These are phyloP conservation scores for Sesbania bispinosa DNA, from an alignment of 306 rosid genomes.

Conservation along the genomic window DNA sequence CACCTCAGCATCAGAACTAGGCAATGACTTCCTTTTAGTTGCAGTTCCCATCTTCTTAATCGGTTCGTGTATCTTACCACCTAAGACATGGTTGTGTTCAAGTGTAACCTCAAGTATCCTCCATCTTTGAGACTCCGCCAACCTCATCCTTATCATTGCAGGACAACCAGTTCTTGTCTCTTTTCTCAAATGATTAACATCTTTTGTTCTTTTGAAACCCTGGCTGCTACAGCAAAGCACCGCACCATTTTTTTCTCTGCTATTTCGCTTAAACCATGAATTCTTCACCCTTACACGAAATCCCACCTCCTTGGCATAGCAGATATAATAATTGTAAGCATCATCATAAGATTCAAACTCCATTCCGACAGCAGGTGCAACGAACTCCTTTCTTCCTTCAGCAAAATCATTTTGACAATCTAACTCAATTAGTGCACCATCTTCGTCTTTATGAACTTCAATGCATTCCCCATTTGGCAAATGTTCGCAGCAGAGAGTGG, in stretches of 20 bases:
- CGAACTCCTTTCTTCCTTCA: slow-evolving; percentile 69
- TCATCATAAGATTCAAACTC: slow-evolving; percentile 95
- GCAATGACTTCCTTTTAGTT: slow-evolving; percentile 52
- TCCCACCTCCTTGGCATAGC: slow-evolving; percentile 93
- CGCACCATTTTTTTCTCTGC: slow-evolving; percentile 93
- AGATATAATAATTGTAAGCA: slow-evolving; percentile 85
- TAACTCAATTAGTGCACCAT: slow-evolving; percentile 40
- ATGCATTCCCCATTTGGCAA: slow-evolving; percentile 49
- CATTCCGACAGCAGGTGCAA: slow-evolving; percentile 87
- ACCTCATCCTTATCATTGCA: slow-evolving; percentile 92
- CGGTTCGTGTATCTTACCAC: slow-evolving; percentile 58
- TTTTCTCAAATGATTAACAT: slow-evolving; percentile 77
- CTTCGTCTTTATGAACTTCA: slow-evolving; percentile 53
- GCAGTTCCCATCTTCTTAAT: slow-evolving; percentile 63
- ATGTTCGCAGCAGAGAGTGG: slow-evolving; percentile 44
- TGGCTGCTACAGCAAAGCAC: slow-evolving; percentile 99
- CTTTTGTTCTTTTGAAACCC: slow-evolving; percentile 91
- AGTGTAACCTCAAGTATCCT: slow-evolving; percentile 77
- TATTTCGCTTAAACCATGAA: slow-evolving; percentile 94
- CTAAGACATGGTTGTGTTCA: slow-evolving; percentile 87
- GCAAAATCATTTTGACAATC: slow-evolving; percentile 49
- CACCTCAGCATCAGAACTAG: slow-evolving; percentile 55
- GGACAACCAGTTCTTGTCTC: slow-evolving; percentile 98
- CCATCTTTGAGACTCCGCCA: slow-evolving; percentile 88
- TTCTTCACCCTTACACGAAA: slow-evolving; percentile 93